Evolutionary conservation across 257 asterid species (phyloP), one percentile per base, ranked within the genome.

Genomic region (Ballota nigra): DNA sequence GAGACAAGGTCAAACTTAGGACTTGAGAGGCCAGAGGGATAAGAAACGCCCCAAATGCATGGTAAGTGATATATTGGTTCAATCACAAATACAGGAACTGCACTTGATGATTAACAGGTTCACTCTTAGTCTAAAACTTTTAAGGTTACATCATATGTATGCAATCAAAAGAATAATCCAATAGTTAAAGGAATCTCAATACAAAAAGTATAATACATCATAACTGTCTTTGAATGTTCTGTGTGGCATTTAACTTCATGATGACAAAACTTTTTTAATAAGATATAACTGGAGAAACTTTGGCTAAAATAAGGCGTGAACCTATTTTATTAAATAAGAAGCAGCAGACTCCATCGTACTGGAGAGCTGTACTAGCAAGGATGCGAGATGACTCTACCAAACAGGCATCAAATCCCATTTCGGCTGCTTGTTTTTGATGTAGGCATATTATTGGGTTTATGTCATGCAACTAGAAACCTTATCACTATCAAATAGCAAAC

Each of bases 101-200:
- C 8, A 10, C 19, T 31, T 9, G 53, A 40, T 22, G 40, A 40
- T 51, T 9, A 70, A 45, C 19, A 70, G 45, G 59, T 33, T 5
- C 12, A 29, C 33, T 52, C 33, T 4, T 20, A 12, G 23, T 53
- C 73, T 52, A 29, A 19, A 58, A 63, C 64, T 61, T 67, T 47
- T 34, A 28, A 41, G 31, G 59, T 52, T 16, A 52, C 41, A 12
- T 34, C 20, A 20, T 34, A 40, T 63, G 33, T 16, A 31, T 13
- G 19, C 41, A 45, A 75, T 26, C 47, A 23, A n/a, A n/a, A 51
- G 67, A 24, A 69, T 41, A 31, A 38, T 43, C 63, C 38, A 55
- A 40, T 29, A 31, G 24, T 57, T 66, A 68, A 43, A 58, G 58
- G 58, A 43, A 58, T 31, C 38, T 34, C 15, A 49, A 9, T 5